Evolutionary conservation across 2,329 filamentous ascomycete species (phyloP).

Genomic region (Xylaria sp.): DNA sequence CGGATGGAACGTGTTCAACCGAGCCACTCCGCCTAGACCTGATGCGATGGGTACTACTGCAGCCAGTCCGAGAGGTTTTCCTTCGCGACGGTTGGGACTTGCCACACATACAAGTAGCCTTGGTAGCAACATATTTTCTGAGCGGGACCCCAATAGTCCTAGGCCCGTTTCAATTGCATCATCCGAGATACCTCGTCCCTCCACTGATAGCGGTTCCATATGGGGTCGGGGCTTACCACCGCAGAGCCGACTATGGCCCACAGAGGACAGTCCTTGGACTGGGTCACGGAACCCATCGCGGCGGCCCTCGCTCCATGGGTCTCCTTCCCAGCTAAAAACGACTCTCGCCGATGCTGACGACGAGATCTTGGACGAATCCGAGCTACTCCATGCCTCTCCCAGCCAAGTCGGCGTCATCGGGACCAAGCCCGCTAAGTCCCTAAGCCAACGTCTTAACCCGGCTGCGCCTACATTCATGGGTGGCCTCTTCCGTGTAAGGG

Average conservation of each 20-base stretch:
- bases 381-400: conserved; percentile 64
- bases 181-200: conserved; percentile 78
- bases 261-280: conserved; percentile 62
- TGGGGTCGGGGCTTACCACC: conserved; percentile 69
- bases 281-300: conserved; percentile 76
- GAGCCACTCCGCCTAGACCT: conserved; percentile 56
- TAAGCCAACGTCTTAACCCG: conserved; percentile 79
- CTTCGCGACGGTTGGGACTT: conserved; percentile 44
- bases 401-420: conserved; percentile 80
- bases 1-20: conserved; percentile 68
- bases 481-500: conserved; percentile 67
- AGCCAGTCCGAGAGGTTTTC: conserved; percentile 44
- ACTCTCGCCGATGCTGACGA: conserved; percentile 72
- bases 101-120: conserved; percentile 58
- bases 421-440: conserved; percentile 72
- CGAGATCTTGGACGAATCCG: conserved; percentile 70
- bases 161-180: conserved; percentile 77
- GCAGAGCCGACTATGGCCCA: conserved; percentile 73
- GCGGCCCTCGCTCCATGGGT: conserved; percentile 83
- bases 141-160: conserved; percentile 68
- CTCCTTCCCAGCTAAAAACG: conserved; percentile 71
- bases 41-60: conserved; percentile 55
- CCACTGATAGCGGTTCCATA: conserved; percentile 80
- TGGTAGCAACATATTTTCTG: conserved; percentile 61
- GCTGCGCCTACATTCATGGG: conserved; percentile 88